Evolutionary conservation across 2,329 filamentous ascomycete species (phyloP).

Genomic region (Ophidiomyces ophidiicola): DNA sequence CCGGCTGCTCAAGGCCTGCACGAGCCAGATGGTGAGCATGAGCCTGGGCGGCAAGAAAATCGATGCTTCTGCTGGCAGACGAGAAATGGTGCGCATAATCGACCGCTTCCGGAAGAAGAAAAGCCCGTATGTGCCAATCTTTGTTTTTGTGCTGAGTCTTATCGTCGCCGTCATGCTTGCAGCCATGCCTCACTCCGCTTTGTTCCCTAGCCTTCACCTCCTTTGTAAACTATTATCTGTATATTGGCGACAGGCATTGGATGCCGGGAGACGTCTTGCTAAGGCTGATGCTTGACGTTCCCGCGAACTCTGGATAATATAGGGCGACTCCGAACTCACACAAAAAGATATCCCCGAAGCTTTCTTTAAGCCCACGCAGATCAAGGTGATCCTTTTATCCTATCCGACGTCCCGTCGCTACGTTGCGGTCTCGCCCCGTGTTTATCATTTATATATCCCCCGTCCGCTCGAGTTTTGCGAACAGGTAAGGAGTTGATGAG

Average conservation of each 20-base stretch:
- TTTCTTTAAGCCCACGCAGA: slow-evolving; percentile 2
- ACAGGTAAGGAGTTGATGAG: too few species aligned
- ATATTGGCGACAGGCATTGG: background rate
- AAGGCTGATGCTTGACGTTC: slow-evolving; percentile 12
- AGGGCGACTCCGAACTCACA: slow-evolving; percentile 11
- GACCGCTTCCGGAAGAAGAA: slow-evolving; percentile 79
- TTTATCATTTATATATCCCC: too few species aligned
- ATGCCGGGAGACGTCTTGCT: slow-evolving; percentile 3
- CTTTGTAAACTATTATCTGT: slow-evolving; percentile 1
- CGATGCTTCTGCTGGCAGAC: slow-evolving; percentile 65
- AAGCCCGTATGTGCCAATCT: slow-evolving; percentile 52
- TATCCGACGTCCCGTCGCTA: background rate
- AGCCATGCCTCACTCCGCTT: slow-evolving; percentile 3
- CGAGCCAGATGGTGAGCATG: slow-evolving; percentile 83
- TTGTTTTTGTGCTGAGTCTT: slow-evolving; percentile 9
- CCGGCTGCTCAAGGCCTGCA: slow-evolving; percentile 64
- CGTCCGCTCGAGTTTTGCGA: background rate
- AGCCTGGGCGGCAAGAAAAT: slow-evolving; percentile 76
- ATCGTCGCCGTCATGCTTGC: slow-evolving; percentile 7
- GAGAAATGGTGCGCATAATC: slow-evolving; percentile 85
- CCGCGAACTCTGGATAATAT: slow-evolving; percentile 15
- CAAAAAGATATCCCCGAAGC: slow-evolving; percentile 10
- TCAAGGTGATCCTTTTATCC: background rate
- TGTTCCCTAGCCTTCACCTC: slow-evolving; percentile 2
- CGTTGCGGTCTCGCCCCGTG: too few species aligned